Base-by-base conservation (phyloP, 1,284 basidiomycete species). In the Volvariella surrecta region DNA sequence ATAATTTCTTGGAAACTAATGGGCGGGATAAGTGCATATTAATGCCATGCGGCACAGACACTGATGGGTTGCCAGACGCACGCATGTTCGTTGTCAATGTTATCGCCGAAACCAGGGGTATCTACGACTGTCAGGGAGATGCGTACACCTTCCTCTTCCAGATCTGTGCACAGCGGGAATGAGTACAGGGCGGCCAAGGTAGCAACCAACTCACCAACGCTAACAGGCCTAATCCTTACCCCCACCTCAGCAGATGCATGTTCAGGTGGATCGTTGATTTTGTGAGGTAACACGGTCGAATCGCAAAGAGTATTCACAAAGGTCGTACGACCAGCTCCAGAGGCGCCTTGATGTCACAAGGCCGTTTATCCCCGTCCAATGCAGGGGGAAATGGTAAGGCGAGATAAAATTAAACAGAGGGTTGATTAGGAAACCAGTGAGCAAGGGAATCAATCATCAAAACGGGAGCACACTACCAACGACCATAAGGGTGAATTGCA, bases 301-400 rank as follows among this genome's bases (percentile, higher is more conserved):
- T 95, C 92, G 66, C 91, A 93, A 30, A 96, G 81, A 28, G 93
- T 96, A 71, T 97, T 97, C 57, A 96, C 89, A 60, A 97, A 96
- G 34, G 92, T 96, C 42, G 93, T 95, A 43, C 92, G 82, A 21
- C 93, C 92, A 43, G 89, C 92, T 35, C 92, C 92, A 57, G 91
- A 93, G 45, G 89, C 86, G 65, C 92, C 93, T 91, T 37, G 6
- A 34, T 34, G n/a, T n/a, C n/a, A n/a, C n/a, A n/a, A n/a, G n/a
- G n/a, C n/a, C n/a, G n/a, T n/a, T n/a, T n/a, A n/a, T n/a, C n/a
- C n/a, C n/a, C n/a, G n/a, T n/a, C n/a, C n/a, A n/a, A n/a, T 8
- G 18, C 8, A n/a, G 22, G 9, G 19, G 13, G 21, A 18, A 9
- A 17, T 11, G 2, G 15, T 38, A 11, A 42, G 20, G 34, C 13